Conservation (phyloP, 1,284 basidiomycete genomes). For the Leccinum fallax region DNA sequence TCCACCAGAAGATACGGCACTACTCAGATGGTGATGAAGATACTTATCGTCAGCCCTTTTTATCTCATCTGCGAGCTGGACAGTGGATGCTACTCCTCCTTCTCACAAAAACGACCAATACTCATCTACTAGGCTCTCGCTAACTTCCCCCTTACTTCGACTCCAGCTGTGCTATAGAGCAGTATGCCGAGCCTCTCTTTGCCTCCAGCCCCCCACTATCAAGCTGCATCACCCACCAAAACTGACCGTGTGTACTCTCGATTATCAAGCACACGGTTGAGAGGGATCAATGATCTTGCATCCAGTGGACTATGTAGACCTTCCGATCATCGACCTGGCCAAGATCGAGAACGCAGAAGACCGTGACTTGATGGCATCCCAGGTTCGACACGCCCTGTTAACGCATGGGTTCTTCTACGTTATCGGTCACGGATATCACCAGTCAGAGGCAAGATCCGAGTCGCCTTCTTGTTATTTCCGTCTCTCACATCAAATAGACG, state of each 20-base stretch:
- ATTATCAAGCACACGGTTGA: not conserved
- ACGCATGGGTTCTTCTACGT: slow-evolving; percentile 67
- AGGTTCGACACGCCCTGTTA: slow-evolving; percentile 59
- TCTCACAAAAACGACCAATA: not conserved
- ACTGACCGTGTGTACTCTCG: slow-evolving; percentile 19
- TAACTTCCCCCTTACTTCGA: not conserved
- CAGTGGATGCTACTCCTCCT: not conserved
- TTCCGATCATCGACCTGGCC: slow-evolving; percentile 65
- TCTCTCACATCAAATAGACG: slow-evolving; percentile 36
- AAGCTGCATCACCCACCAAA: slow-evolving; percentile 24
- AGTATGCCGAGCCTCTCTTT: slow-evolving; percentile 22
- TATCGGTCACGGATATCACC: slow-evolving; percentile 57
- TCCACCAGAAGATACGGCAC: not conserved
- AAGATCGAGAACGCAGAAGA: slow-evolving; percentile 41
- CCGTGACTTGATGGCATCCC: slow-evolving; percentile 46
- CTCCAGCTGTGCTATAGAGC: not conserved
- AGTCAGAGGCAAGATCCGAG: slow-evolving; percentile 42
- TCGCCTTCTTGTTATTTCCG: not conserved
- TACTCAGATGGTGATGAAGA: not conserved
- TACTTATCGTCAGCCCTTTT: not conserved
- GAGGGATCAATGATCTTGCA: not conserved
- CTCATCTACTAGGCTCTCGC: not conserved
- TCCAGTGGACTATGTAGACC: slow-evolving; percentile 67
- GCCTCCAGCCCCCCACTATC: slow-evolving; percentile 26
- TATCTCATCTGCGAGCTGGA: not conserved